These are phyloP conservation scores for Penicillium lividum DNA, from an alignment of 495 filamentous ascomycete genomes.

Conservation along the genomic window DNA sequence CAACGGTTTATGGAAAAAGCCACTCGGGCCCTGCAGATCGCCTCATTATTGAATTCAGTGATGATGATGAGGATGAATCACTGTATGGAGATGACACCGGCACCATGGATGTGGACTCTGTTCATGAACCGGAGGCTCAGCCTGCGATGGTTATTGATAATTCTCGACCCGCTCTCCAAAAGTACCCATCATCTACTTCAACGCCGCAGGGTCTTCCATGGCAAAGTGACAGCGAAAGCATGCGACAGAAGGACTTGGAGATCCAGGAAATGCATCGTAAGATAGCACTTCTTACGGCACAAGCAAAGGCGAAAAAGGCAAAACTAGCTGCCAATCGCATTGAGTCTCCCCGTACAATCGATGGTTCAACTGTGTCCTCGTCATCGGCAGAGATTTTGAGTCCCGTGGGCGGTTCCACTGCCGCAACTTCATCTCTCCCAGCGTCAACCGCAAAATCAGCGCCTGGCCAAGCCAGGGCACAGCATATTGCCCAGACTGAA, in stretches of 20 bases:
- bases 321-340: slow-evolving; percentile 46
- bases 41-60: slow-evolving; percentile 75
- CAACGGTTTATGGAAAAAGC: slow-evolving; percentile 50
- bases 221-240: slow-evolving; percentile 51
- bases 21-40: slow-evolving; percentile 24
- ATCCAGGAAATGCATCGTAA: slow-evolving; percentile 74
- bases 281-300: slow-evolving; percentile 70
- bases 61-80: slow-evolving; percentile 50
- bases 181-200: slow-evolving; percentile 27
- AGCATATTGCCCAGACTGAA: slow-evolving; percentile 26
- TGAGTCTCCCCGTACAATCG: slow-evolving; percentile 32
- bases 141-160: not conserved
- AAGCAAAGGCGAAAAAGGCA: slow-evolving; percentile 53
- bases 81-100: slow-evolving; percentile 45
- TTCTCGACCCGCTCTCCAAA: slow-evolving; percentile 14
- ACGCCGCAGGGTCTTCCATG: slow-evolving; percentile 40
- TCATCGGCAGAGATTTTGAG: slow-evolving; percentile 7
- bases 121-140: slow-evolving; percentile 12
- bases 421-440: slow-evolving; percentile 8
- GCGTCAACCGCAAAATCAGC: slow-evolving; percentile 2
- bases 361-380: slow-evolving; percentile 24
- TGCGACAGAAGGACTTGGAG: slow-evolving; percentile 64
- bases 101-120: slow-evolving; percentile 36
- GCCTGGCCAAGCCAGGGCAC: slow-evolving; percentile 20
- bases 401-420: slow-evolving; percentile 11